These are phyloP conservation scores for Aphanomyces astaci DNA, from an alignment of 352 stramenopile species.

Conservation along the genomic window DNA sequence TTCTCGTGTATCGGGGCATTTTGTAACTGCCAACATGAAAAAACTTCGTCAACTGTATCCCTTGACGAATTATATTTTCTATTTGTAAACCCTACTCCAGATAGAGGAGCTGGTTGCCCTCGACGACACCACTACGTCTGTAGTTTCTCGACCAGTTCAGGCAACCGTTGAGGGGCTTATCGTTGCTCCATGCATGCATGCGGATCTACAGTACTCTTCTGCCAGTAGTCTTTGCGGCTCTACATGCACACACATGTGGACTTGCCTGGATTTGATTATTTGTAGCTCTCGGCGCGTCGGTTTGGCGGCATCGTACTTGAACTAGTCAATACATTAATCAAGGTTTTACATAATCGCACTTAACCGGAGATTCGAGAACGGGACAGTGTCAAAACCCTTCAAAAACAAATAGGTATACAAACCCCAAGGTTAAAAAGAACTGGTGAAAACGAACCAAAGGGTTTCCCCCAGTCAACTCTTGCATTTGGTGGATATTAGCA, in stretches of 20 bases:
- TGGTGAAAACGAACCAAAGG: slow-evolving; percentile 10
- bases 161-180: too few species aligned
- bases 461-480: not conserved
- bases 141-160: too few species aligned
- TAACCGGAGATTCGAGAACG: not conserved
- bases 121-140: too few species aligned
- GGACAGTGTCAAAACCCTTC: slow-evolving; percentile 4
- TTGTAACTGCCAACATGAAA: slow-evolving; percentile 10
- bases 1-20: slow-evolving; percentile 14
- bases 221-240: too few species aligned
- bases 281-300: not conserved
- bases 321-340: not conserved
- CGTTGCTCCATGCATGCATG: not conserved
- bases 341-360: not conserved
- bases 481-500: slow-evolving; percentile 14
- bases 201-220: not conserved
- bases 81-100: too few species aligned
- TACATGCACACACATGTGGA: too few species aligned
- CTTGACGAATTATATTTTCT: too few species aligned
- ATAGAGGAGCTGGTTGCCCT: too few species aligned
- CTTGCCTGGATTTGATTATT: not conserved
- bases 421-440: not conserved
- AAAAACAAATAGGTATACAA: slow-evolving; percentile 12
- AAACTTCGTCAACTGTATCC: not conserved
- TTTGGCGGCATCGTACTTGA: not conserved